phyloP scores from a whole-genome alignment of 139 green algal genomes.

The Closterium sp. region DNA sequence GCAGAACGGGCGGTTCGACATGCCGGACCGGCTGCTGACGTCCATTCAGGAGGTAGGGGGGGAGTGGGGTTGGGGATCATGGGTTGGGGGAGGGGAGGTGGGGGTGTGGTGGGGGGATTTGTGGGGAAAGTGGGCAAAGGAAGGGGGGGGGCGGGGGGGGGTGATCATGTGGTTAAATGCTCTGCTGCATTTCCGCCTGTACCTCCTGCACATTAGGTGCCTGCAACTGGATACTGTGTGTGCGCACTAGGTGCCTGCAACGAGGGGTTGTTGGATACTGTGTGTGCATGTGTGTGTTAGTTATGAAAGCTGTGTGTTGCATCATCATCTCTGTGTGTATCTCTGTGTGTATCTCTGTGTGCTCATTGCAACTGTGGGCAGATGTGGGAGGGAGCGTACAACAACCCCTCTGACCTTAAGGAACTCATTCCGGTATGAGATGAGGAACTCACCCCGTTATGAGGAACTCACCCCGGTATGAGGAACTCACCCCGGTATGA shows the following conservation, averaged over 20 bases:
- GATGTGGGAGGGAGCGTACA: constrained; percentile 77
- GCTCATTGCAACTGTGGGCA: neutral
- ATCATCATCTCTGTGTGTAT: neutral
- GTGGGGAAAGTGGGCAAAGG: neutral
- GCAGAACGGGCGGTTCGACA: constrained; percentile 90
- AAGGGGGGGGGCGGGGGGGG: too few species aligned
- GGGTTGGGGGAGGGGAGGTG: neutral
- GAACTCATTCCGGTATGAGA: constrained; percentile 92
- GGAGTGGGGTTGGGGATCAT: too few species aligned
- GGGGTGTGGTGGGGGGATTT: too few species aligned
- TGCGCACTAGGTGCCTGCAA: too few species aligned
- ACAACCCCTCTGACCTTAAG: constrained; percentile 84
- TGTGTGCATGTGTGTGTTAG: neutral
- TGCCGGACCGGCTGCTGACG: constrained; percentile 22
- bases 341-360: neutral
- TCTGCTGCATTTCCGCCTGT: too few species aligned
- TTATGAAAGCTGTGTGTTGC: neutral
- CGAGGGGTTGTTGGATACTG: neutral
- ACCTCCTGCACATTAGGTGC: too few species aligned
- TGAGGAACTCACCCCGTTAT: too few species aligned
- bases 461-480: too few species aligned
- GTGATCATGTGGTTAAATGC: too few species aligned
- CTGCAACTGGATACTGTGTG: too few species aligned
- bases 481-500: too few species aligned
- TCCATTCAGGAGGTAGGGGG: neutral